Evolutionary conservation across 805 yeast species (phyloP), one percentile per base, ranked within the genome.

Genomic region (Candida anglica): DNA sequence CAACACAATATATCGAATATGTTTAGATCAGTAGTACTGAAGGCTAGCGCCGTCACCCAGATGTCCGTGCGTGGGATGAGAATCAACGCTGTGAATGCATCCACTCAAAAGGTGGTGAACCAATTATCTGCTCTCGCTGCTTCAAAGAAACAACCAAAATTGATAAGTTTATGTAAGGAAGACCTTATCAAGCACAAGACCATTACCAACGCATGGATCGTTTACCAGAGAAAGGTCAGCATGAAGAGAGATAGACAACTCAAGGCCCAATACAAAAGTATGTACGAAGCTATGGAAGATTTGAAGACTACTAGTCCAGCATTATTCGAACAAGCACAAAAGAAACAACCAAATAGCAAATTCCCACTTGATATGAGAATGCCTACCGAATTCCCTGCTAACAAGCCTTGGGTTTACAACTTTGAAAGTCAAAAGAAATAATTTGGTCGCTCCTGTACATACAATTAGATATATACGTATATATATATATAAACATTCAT

Each of bases 351-450:
- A 28, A 69, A 69, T 33, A 73, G 75, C 45, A 67, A 87, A 48
- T 88, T 86, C 57, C 91, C 95, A 4, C 62, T 85, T 47, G 96
- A 91, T 51, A 56, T 86, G 56, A 77, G 93, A 52, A 78, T 86
- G 7, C 98, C 98, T 15, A 83, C 95, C 1, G 91, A 88, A 36
- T 86, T 69, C 41, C 98, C 98, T 10, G 84, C 97, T 14, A 77
- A 75, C 49, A 71, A 73, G 40, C 69, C 84, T 14, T 89, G 97
- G 97, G 77, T 79, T 37, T 74, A 75, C 48, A 75, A 78, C 42
- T 60, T 48, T 39, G 38, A 32, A 15, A 22, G n/a, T 7, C 28
- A 32, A 8, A 16, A 17, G 13, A 25, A 15, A 18, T 19, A 30
- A 10, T 28, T n/a, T n/a, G n/a, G n/a, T n/a, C n/a, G n/a, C n/a